Conservation (phyloP, 768 basidiomycete genomes). For the Boletus rubescentipes region DNA sequence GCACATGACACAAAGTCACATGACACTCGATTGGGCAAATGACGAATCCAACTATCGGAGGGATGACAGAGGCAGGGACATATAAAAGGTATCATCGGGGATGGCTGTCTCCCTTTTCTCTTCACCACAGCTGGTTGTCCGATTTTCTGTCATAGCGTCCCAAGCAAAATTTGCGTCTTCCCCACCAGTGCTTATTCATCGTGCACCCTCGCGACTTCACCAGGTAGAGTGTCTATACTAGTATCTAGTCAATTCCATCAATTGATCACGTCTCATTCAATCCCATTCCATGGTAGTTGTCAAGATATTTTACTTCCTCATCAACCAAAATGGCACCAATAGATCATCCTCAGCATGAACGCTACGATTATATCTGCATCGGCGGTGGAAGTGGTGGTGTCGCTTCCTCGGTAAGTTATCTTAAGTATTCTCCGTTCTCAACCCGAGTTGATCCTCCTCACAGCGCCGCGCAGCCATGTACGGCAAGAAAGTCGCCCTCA, state of each 20-base stretch:
- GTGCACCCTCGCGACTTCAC: slow-evolving; percentile 21
- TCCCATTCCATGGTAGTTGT: slow-evolving; percentile 36
- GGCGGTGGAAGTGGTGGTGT: slow-evolving; percentile 95
- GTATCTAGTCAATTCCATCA: slow-evolving; percentile 1
- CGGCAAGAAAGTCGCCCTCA: slow-evolving; percentile 89
- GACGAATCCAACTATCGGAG: neutral
- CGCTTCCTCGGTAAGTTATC: slow-evolving; percentile 71
- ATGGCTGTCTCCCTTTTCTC: slow-evolving; percentile 13
- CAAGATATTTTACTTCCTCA: slow-evolving; percentile 43
- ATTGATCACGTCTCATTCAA: neutral
- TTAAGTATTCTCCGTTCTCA: neutral
- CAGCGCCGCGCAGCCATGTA: slow-evolving; percentile 90
- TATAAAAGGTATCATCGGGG: slow-evolving; percentile 17
- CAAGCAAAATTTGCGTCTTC: slow-evolving; percentile 15
- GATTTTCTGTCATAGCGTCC: slow-evolving; percentile 3
- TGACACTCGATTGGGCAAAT: neutral
- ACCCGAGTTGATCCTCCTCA: neutral
- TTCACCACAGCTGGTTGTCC: slow-evolving; percentile 10
- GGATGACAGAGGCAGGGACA: slow-evolving; percentile 18
- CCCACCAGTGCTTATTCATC: neutral
- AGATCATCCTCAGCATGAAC: slow-evolving; percentile 57
- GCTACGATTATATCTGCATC: slow-evolving; percentile 84
- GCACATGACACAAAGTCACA: slow-evolving; percentile 19
- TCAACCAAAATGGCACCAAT: slow-evolving; percentile 69
- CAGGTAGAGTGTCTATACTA: slow-evolving; percentile 25